Evolutionary conservation across 2,329 filamentous ascomycete genomes (phyloP), one percentile per base, ranked within the genome.

Genomic region (Fusarium heterosporum): DNA sequence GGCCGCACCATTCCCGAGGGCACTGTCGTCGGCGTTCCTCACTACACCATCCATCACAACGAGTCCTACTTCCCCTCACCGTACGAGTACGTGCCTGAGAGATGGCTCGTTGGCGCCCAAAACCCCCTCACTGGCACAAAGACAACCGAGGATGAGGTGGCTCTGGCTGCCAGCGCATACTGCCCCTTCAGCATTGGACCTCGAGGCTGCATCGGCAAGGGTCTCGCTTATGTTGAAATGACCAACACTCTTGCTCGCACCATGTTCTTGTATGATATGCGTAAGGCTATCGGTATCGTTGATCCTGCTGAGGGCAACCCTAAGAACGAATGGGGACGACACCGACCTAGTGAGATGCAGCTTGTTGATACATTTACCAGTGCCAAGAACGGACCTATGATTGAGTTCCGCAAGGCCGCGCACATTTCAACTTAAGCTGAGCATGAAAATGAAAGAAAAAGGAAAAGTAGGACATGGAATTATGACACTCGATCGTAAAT

Each of bases 131-230:
- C 65, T 29, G 75, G 78, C 38, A 76, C 75, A 55, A 69, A 74
- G 29, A 82, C 83, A 1, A 83, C 79, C 7, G 83, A 84, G 57
- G 81, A 83, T 3, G 84, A 87, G 51, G 79, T 87, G 3, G 79
- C 82, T 4, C 73, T 80, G 7, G 89, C 90, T 3, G 85, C 90
- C 49, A 84, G 82, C 32, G 91, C 91, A 1, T 95, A 92, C 78
- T 93, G 89, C 64, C 90, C 92, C 3, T 93, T 93, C 71, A 89
- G 85, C 43, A 81, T 92, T 63, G 90, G 90, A 0, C 87, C 89
- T 0, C 80, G 90, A 12, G 89, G 89, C 3, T 93, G 90, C 73
- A 91, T 93, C 54, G 90, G 90, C 1, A 92, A 92, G 81, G 84
- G 85, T 1, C 77, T 91, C 42, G 89, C 89, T 3, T 90, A 91